Conservation (phyloP, 495 filamentous ascomycete species). For the Tuber brumale region DNA sequence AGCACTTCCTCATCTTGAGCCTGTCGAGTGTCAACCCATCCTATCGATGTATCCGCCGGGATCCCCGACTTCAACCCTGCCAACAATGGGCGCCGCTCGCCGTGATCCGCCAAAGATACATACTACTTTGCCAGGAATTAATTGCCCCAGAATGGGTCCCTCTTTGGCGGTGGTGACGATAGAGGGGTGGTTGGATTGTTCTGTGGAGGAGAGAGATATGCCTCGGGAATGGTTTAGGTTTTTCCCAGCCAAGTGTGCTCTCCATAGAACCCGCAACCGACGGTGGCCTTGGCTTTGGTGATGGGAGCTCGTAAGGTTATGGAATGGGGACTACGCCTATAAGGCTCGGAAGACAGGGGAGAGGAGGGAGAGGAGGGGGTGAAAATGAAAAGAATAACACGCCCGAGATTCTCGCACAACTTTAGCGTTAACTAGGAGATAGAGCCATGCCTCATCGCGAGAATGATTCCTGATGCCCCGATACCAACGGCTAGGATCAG, state of each 20-base stretch:
- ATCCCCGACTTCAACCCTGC: too few species aligned
- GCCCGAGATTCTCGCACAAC: neutral
- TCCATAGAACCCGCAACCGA: neutral
- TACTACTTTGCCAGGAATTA: neutral
- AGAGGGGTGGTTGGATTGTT: neutral
- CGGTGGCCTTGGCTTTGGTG: neutral
- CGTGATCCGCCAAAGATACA: neutral
- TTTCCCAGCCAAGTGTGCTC: neutral
- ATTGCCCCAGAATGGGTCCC: neutral
- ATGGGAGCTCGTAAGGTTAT: neutral
- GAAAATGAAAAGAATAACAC: neutral
- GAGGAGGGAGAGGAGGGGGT: neutral
- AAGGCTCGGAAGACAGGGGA: neutral
- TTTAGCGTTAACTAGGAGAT: too few species aligned
- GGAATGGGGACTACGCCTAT: neutral
- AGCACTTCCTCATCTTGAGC: too few species aligned
- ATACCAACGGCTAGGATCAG: neutral
- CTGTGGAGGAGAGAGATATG: neutral
- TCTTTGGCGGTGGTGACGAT: neutral
- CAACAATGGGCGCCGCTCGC: too few species aligned
- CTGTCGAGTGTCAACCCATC: too few species aligned
- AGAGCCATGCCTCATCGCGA: neutral
- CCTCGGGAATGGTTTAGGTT: neutral
- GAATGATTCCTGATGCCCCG: neutral
- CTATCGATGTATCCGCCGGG: too few species aligned